These are phyloP conservation scores for Mycena rosella DNA, from an alignment of 768 basidiomycete genomes.

Conservation along the genomic window DNA sequence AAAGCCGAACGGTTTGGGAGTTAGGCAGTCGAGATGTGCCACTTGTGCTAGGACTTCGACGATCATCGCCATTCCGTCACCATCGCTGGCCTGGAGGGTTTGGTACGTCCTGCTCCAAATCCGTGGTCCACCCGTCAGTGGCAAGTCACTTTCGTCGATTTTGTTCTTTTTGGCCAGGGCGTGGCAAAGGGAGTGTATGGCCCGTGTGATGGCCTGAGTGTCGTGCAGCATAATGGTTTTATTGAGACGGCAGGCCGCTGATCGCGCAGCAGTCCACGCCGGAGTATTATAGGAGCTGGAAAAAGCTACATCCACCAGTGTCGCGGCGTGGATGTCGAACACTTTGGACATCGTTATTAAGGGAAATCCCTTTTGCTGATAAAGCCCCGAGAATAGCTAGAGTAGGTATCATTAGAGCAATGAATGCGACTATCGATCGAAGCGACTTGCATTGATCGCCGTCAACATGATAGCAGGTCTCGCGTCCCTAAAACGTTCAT, in stretches of 20 bases:
- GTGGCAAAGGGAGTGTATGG: slow-evolving; percentile 28
- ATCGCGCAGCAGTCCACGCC: slow-evolving; percentile 53
- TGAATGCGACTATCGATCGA: background rate
- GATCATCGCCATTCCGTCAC: slow-evolving; percentile 68
- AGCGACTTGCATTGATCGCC: slow-evolving; percentile 70
- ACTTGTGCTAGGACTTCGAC: slow-evolving; percentile 69
- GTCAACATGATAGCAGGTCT: slow-evolving; percentile 72
- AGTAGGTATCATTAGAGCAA: background rate
- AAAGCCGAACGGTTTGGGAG: slow-evolving; percentile 60
- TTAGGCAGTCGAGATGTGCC: slow-evolving; percentile 77
- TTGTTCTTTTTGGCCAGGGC: slow-evolving; percentile 26
- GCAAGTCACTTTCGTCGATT: slow-evolving; percentile 18
- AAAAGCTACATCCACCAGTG: slow-evolving; percentile 55
- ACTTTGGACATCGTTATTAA: slow-evolving; percentile 44
- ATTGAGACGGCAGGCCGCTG: slow-evolving; percentile 51
- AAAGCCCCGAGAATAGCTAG: slow-evolving; percentile 27
- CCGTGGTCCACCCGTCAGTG: slow-evolving; percentile 41
- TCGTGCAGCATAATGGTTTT: slow-evolving; percentile 33
- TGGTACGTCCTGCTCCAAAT: slow-evolving; percentile 81
- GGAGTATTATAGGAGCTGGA: slow-evolving; percentile 46
- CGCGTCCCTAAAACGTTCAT: slow-evolving; percentile 72
- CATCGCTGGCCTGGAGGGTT: slow-evolving; percentile 68
- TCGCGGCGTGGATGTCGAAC: slow-evolving; percentile 56
- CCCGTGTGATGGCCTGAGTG: slow-evolving; percentile 24
- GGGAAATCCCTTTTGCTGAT: slow-evolving; percentile 36